Evolutionary conservation across 2,329 filamentous ascomycete genomes (phyloP), one percentile per base, ranked within the genome.

Genomic region (Fusarium globosum): DNA sequence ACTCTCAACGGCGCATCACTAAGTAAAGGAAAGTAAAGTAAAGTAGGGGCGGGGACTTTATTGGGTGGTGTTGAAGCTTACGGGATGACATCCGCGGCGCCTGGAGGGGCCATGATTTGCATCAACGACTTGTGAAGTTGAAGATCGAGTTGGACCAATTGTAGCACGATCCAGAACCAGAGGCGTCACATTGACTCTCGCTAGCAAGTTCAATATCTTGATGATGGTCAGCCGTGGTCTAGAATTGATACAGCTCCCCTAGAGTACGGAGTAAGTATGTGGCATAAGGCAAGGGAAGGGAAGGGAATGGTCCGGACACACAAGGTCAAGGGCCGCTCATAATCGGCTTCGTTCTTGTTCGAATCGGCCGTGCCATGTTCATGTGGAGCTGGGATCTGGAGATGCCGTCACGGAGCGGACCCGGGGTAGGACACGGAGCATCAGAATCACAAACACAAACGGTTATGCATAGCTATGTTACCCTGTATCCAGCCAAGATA

Each of bases 1-100:
- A 70, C 67, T 66, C 57, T 58, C 71, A 75, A 71, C 67, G 69
- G 65, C 69, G 60, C 53, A 46, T 53, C 28, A 23, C 26, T 43
- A 49, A 41, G 2, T 52, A 26, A 23, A 49, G n/a, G 30, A 30
- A 30, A 30, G 30, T 52, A 36, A 30, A 30, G 30, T 52, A 36
- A 49, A 58, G 64, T 55, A 57, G 52, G 55, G 57, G 38, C 46
- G 69, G 56, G 45, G 43, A 48, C 38, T 51, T 18, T 14, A 43
- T 58, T 62, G 63, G 66, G 63, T 67, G 65, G 65, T 68, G 53
- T 56, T 45, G 41, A 71, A 36, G 51, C 58, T 57, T 35, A 63
- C 73, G 73, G 76, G 68, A 74, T 71, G 61, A 69, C 72, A 78
- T 76, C 76, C 76, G 70, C 62, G 65, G 69, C 75, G 72, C 65